Percentiles rank a stretch among this genome's conserved stretches.
Conservation (phyloP, 345 rosid species). For the Populus davidiana region DNA sequence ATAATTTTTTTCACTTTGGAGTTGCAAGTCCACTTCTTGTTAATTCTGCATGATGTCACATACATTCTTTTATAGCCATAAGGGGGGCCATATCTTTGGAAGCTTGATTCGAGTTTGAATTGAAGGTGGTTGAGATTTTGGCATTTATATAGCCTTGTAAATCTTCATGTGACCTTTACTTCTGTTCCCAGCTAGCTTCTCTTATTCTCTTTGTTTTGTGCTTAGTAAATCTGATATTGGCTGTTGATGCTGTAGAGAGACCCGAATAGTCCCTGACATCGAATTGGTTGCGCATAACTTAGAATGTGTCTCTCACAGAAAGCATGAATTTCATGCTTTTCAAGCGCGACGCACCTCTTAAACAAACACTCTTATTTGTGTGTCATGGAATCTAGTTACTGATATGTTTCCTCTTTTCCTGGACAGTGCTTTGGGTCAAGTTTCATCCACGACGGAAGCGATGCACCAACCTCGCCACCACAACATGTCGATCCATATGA, state of each 20-base stretch:
- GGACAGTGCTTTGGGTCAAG: conserved; percentile 69
- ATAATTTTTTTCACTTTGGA: background rate
- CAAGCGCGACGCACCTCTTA: no score
- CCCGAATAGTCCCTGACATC: background rate
- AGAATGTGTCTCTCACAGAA: no score
- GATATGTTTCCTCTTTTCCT: conserved; percentile 8
- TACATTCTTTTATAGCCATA: background rate
- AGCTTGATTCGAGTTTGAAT: background rate
- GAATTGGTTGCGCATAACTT: background rate
- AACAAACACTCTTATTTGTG: no score
- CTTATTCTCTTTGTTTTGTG: background rate
- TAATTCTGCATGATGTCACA: background rate
- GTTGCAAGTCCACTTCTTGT: no score
- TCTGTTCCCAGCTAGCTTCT: background rate
- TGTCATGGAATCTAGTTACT: background rate
- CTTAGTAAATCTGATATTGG: background rate
- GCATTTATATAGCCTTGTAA: background rate
- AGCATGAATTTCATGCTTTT: no score
- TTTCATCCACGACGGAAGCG: conserved; percentile 68
- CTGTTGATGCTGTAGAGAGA: background rate
- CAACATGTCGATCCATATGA: conserved; percentile 63
- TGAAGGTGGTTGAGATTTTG: background rate
- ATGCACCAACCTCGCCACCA: conserved; percentile 42
- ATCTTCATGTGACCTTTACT: background rate
- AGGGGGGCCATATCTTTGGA: background rate